Evolutionary conservation across 768 basidiomycete species (phyloP), one percentile per base, ranked within the genome.

Genomic region (Boletus rubroflammeus): DNA sequence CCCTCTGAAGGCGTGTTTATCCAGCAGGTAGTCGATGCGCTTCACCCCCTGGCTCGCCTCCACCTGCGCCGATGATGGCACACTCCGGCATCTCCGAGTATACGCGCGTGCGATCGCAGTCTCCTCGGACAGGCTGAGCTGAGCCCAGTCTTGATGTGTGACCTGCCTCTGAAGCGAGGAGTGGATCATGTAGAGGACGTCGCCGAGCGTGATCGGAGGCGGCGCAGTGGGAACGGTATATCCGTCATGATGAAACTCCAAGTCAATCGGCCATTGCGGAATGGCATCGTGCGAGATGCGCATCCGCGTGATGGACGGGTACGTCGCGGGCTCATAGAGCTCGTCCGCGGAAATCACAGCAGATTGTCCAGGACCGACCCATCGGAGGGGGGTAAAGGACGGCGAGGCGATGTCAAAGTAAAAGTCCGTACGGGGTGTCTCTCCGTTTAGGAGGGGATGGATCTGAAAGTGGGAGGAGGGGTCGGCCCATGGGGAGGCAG

Each of bases 181-280:
- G 59, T 82, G 77, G 40, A 86, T 71, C 44, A 75, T 75, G 51
- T 73, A 67, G 44, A 87, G 72, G 19, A 88, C 75, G 58, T 86
- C 85, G n/a, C 77, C 75, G 3, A 87, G 68, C 3, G 76, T 78
- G 61, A 88, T 81, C 3, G 78, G 76, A 2, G 74, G 74, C 21
- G 62, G 51, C 3, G 53, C 35, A 45, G 66, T 53, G 58, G 65
- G 31, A 17, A 6, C 35, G 53, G 65, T 32, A 47, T 64, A 69
- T 41, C 31, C 70, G 56, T 67, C 63, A 34, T 65, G 55, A 11
- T 72, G 69, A 59, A 73, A 75, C 42, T 76, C 70, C 47, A 88
- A 66, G 53, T 80, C 76, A 49, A 87, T 75, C 14, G 83, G 80
- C 85, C 85, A 88, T n/a, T 77, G 61, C 0, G 82, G 81, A 46